Conservation (phyloP, 495 filamentous ascomycete genomes). For the Chaetomium tenue region DNA sequence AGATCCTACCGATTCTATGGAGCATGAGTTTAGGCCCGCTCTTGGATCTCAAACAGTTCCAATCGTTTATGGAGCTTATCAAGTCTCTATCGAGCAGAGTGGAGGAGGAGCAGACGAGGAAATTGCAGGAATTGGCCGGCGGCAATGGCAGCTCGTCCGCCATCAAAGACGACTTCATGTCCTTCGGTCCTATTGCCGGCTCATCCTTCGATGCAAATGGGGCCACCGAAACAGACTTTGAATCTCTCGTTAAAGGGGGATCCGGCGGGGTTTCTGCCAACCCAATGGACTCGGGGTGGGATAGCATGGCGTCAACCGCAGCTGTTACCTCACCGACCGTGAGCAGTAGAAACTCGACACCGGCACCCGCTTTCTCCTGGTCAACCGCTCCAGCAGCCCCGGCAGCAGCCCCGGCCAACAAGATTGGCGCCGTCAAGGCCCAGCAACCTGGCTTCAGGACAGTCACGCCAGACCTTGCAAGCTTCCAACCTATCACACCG, state of each 20-base stretch:
- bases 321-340: slow-evolving; percentile 29
- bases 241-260: slow-evolving; percentile 77
- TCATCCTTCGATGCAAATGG: slow-evolving; percentile 52
- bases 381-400: slow-evolving; percentile 45
- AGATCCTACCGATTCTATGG: slow-evolving; percentile 87
- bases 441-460: slow-evolving; percentile 50
- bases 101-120: slow-evolving; percentile 82
- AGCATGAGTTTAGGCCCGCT: slow-evolving; percentile 87
- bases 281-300: slow-evolving; percentile 48
- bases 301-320: slow-evolving; percentile 29
- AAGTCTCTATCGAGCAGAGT: slow-evolving; percentile 74
- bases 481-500: slow-evolving; percentile 50
- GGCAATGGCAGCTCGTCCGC: slow-evolving; percentile 36
- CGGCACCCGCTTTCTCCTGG: slow-evolving; percentile 58
- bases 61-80: slow-evolving; percentile 81
- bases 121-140: slow-evolving; percentile 76
- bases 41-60: slow-evolving; percentile 82
- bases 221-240: slow-evolving; percentile 70
- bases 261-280: slow-evolving; percentile 26
- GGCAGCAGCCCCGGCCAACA: slow-evolving; percentile 25
- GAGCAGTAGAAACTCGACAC: slow-evolving; percentile 29
- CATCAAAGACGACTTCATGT: slow-evolving; percentile 58
- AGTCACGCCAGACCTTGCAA: slow-evolving; percentile 55
- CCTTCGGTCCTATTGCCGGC: slow-evolving; percentile 52
- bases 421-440: slow-evolving; percentile 40